These are phyloP conservation scores for Isoetes engelmannii DNA, from an alignment of 83 land plant species.

Conservation along the genomic window DNA sequence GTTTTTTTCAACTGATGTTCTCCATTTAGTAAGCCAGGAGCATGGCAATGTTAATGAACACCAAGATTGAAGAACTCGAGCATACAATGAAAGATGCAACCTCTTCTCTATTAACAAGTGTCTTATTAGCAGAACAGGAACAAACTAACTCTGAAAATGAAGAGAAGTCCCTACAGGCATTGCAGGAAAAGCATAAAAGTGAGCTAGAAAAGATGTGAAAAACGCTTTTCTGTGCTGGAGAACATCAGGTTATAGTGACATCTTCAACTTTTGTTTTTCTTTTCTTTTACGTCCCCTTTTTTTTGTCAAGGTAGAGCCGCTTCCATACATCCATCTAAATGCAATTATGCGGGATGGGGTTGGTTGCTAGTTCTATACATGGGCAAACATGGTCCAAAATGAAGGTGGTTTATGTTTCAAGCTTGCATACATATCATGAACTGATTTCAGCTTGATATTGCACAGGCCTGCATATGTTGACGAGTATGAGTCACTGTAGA, in stretches of 20 bases:
- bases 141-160: conserved; percentile 12
- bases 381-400: not conserved
- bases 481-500: conserved; percentile 26
- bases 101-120: conserved; percentile 2
- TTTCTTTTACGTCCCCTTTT: not conserved
- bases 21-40: conserved; percentile 19
- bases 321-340: not conserved
- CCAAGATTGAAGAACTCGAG: conserved; percentile 30
- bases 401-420: not conserved
- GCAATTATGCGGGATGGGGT: not conserved
- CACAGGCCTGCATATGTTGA: conserved; percentile 38
- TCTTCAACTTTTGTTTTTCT: not conserved
- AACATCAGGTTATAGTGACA: conserved; percentile 22
- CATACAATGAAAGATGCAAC: conserved; percentile 14
- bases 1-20: not conserved
- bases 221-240: conserved; percentile 23
- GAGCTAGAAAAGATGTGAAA: conserved; percentile 28
- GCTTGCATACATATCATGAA: not conserved
- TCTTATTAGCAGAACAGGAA: conserved; percentile 16
- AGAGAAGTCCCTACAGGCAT: conserved; percentile 11
- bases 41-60: conserved; percentile 12
- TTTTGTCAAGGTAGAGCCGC: not conserved
- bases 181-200: conserved; percentile 23
- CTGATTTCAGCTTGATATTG: not conserved
- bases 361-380: not conserved